These are phyloP conservation scores for Sisymbrium altissimum DNA, from an alignment of 345 rosid genomes.

Conservation along the genomic window DNA sequence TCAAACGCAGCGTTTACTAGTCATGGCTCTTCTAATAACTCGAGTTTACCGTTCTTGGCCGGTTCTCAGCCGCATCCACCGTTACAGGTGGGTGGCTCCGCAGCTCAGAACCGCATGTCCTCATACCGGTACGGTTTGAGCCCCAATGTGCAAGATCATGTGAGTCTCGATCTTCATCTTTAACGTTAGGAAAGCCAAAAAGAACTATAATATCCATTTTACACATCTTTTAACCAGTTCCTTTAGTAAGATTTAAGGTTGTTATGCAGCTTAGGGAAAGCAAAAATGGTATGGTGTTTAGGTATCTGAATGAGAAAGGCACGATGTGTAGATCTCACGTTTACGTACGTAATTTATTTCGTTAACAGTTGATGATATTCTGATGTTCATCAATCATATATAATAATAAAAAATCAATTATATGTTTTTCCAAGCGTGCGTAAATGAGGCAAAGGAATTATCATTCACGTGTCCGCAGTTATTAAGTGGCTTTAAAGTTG, in stretches of 20 bases:
- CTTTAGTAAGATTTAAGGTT: background rate
- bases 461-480: constrained; percentile 5
- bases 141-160: constrained; percentile 31
- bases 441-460: constrained; percentile 1
- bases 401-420: background rate
- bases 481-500: background rate
- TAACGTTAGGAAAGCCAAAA: background rate
- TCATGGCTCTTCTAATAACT: constrained; percentile 4
- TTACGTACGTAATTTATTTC: background rate
- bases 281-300: background rate
- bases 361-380: background rate
- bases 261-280: background rate
- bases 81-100: background rate
- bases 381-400: background rate
- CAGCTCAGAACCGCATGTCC: constrained; percentile 9
- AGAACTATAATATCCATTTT: background rate
- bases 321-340: background rate
- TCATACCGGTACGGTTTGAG: constrained; percentile 23
- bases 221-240: background rate
- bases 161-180: constrained; percentile 42
- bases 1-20: constrained; percentile 13
- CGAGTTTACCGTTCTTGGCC: constrained; percentile 7
- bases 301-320: background rate
- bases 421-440: constrained; percentile 3
- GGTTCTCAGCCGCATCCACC: constrained; percentile 18